phyloP scores from a whole-genome alignment of 371 early-diverging fungal genomes.

The Rhizomucor miehei region DNA sequence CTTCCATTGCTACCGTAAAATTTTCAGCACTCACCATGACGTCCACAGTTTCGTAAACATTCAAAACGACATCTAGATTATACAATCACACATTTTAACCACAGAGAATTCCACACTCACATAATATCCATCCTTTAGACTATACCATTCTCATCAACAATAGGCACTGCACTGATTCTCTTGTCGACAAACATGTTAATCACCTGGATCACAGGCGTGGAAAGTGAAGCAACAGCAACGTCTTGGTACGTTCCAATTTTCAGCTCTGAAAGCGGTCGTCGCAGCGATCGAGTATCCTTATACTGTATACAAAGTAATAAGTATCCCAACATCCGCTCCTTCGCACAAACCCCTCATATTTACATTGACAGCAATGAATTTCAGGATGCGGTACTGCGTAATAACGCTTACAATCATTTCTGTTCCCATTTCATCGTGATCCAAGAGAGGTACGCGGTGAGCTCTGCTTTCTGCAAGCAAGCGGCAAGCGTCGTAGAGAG shows the following conservation, averaged over 20 bases:
- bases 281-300: conserved; percentile 60
- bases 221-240: conserved; percentile 73
- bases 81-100: conserved; percentile 16
- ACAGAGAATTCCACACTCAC: neutral
- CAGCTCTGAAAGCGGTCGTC: conserved; percentile 70
- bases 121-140: neutral
- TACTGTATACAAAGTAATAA: conserved; percentile 52
- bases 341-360: too few species aligned
- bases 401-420: conserved; percentile 91
- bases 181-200: conserved; percentile 86
- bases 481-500: conserved; percentile 80
- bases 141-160: conserved; percentile 84
- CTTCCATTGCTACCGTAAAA: neutral
- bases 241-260: conserved; percentile 85
- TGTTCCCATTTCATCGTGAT: conserved; percentile 68
- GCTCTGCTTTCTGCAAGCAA: conserved; percentile 74
- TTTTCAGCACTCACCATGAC: conserved; percentile 69
- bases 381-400: conserved; percentile 87
- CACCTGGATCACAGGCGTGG: conserved; percentile 82
- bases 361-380: conserved; percentile 88
- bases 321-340: neutral
- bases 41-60: conserved; percentile 94
- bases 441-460: conserved; percentile 87
- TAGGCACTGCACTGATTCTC: conserved; percentile 88
- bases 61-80: conserved; percentile 61